Percentiles rank a stretch among this genome's conserved stretches.
Conservation (phyloP, 2,329 filamentous ascomycete species). For the Dothiorella sarmentorum region DNA sequence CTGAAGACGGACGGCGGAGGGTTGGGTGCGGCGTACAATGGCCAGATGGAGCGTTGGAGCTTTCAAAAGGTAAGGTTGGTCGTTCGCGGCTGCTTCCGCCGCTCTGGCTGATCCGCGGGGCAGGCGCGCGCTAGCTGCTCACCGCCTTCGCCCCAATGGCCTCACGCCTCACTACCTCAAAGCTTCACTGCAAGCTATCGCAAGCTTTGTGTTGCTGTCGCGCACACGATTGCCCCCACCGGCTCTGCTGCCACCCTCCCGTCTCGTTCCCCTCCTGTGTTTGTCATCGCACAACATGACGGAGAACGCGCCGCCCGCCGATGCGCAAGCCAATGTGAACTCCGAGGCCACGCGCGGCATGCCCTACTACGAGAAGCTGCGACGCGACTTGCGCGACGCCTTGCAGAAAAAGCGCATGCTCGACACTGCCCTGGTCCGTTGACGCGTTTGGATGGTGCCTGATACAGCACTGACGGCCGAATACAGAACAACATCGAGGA, state of each 20-base stretch:
- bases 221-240: neutral
- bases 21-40: neutral
- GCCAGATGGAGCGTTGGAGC: neutral
- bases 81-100: conserved; percentile 17
- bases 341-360: conserved; percentile 49
- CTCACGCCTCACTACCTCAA: neutral
- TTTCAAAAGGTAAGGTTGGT: conserved; percentile 3
- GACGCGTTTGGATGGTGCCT: neutral
- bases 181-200: neutral
- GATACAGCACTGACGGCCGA: neutral
- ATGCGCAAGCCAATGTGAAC: conserved; percentile 31
- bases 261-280: too few species aligned
- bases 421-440: conserved; percentile 57
- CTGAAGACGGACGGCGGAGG: neutral
- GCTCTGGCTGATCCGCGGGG: conserved; percentile 17
- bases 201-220: neutral
- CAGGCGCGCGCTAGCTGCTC: conserved; percentile 13
- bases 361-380: conserved; percentile 71
- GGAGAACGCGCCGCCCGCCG: conserved; percentile 45
- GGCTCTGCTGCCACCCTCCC: neutral
- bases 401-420: conserved; percentile 63
- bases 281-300: conserved; percentile 37
- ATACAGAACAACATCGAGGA: conserved; percentile 61
- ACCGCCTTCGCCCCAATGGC: neutral
- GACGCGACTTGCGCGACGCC: conserved; percentile 63